Base-by-base conservation (phyloP, 768 basidiomycete genomes). In the Auriscalpium microsporum region DNA sequence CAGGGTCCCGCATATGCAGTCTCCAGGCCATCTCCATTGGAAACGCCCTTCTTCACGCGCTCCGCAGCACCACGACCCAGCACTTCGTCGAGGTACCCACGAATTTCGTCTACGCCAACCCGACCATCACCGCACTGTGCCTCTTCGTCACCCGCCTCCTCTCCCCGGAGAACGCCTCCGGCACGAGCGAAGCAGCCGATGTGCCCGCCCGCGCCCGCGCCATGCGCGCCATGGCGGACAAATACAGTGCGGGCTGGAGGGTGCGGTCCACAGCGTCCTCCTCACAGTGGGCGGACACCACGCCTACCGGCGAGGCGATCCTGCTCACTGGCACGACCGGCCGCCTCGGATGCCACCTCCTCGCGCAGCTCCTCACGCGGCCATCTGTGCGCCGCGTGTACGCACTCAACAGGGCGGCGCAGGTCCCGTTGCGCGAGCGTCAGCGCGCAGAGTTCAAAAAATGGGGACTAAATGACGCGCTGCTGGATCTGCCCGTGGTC, bases 211-310 rank as follows among this genome's bases (percentile, higher is more conserved):
- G 16, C 45, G 53, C 60, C 28, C 44, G 42, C 17, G 60, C 53
- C 5, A 75, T 77, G 58, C 65, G 70, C 34, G 66, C 58, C 0
- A 70, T 78, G 67, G 70, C 78, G 40, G 68, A 67, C 11, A 76
- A 74, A 60, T 75, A 79, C 59, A 68, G 21, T 60, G 59, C 40
- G 4, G 40, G 40, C 40, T 42, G 13, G 14, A 13, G 6, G 13
- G 13, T 5, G 13, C 40, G 40, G 14, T 17, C 40, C 40, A 14
- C 4, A 1, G 40, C 13, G 17, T 17, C 17, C 14, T 17, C 40
- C 3, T 13, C 40, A 7, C 13, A 13, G 14, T 17, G 14, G 40
- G 17, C 40, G 17, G 14, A 14, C 17, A 13, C 17, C 40, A 5
- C 46, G n/a, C 11, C 46, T 16, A 3, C 35, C 2, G 23, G 34